phyloP scores from a whole-genome alignment of 208 protist genomes.

The Kentomonas sorsogonicus region DNA sequence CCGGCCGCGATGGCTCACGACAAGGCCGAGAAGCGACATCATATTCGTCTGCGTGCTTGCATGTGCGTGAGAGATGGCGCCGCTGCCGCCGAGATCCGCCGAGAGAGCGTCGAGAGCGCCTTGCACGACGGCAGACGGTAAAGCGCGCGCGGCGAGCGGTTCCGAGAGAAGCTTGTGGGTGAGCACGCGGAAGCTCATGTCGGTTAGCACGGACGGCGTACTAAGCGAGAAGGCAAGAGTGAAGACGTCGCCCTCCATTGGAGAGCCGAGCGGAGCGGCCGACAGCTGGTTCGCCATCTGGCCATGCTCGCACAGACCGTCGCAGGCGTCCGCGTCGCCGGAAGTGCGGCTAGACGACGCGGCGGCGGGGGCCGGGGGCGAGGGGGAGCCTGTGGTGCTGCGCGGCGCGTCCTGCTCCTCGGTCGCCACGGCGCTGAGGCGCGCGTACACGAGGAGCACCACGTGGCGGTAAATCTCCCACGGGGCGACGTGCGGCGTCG shows the following conservation, averaged over 20 bases:
- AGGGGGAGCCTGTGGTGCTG: background rate
- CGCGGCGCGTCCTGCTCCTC: background rate
- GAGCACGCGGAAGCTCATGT: constrained; percentile 18
- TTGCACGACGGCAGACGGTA: constrained; percentile 21
- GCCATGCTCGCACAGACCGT: background rate
- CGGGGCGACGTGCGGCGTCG: constrained; percentile 51
- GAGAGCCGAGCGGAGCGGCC: background rate
- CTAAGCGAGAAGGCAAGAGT: constrained; percentile 11
- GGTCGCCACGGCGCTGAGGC: constrained; percentile 7
- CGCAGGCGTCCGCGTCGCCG: background rate
- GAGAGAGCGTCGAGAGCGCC: constrained; percentile 25
- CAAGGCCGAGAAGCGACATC: constrained; percentile 46
- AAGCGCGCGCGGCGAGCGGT: constrained; percentile 21
- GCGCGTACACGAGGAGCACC: constrained; percentile 20
- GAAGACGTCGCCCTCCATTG: constrained; percentile 10
- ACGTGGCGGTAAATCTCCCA: constrained; percentile 68
- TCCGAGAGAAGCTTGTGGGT: constrained; percentile 22
- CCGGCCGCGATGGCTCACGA: constrained; percentile 46
- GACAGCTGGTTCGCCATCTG: background rate
- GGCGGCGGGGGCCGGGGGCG: background rate
- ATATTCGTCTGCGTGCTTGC: constrained; percentile 25
- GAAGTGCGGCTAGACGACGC: background rate
- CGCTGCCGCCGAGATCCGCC: constrained; percentile 17
- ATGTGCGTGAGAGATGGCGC: constrained; percentile 17
- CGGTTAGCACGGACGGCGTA: background rate